These are phyloP conservation scores for Gentiana straminea DNA, from an alignment of 257 asterid genomes.

Conservation along the genomic window DNA sequence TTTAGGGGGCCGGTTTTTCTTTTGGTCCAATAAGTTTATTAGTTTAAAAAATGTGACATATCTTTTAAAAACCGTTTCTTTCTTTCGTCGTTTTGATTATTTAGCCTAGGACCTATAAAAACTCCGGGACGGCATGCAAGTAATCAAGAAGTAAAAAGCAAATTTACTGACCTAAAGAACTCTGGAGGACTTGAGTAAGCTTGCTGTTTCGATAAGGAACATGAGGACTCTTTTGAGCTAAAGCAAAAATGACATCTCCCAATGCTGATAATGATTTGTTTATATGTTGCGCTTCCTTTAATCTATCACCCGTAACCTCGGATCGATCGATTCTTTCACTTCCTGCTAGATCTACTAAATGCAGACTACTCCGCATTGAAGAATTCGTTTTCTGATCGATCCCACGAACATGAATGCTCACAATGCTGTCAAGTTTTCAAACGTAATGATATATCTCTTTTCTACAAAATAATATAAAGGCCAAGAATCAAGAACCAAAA, in stretches of 20 bases:
- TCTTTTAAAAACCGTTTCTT: too few species aligned
- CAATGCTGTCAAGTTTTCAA: conserved; percentile 31
- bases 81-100: too few species aligned
- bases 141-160: background rate
- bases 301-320: conserved; percentile 91
- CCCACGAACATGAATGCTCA: conserved; percentile 72
- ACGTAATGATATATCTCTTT: background rate
- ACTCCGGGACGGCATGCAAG: too few species aligned
- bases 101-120: too few species aligned
- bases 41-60: background rate
- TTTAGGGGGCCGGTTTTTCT: too few species aligned
- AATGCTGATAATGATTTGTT: conserved; percentile 88
- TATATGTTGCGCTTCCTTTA: conserved; percentile 91
- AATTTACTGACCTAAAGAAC: conserved; percentile 55
- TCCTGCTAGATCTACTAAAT: conserved; percentile 97
- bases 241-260: conserved; percentile 92
- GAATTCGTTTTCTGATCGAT: conserved; percentile 59
- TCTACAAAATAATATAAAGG: background rate
- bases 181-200: conserved; percentile 95
- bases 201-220: conserved; percentile 97
- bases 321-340: conserved; percentile 97
- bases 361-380: conserved; percentile 71
- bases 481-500: background rate
- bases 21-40: too few species aligned
- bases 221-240: conserved; percentile 79